A percentile compares a stretch with the other conserved stretches of the same genome.
Conservation (phyloP, 2,329 filamentous ascomycete species). For the Capronia americana region DNA sequence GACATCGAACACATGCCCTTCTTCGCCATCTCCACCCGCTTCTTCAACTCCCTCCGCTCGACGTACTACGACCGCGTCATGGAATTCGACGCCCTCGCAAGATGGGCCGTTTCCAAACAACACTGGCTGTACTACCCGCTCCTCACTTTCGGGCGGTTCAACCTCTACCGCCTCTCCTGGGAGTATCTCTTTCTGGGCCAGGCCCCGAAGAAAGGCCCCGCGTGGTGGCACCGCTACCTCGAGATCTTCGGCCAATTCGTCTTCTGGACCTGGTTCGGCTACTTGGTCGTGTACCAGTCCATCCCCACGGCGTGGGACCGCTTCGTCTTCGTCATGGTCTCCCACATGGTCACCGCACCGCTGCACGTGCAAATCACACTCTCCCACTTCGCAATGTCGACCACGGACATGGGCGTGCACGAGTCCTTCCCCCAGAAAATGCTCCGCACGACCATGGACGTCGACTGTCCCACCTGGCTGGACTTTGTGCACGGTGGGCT, state of each 20-base stretch:
- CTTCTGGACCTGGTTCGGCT: slow-evolving; percentile 89
- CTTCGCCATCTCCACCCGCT: slow-evolving; percentile 83
- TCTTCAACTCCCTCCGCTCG: slow-evolving; percentile 74
- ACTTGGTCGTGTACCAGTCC: slow-evolving; percentile 74
- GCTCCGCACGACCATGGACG: slow-evolving; percentile 91
- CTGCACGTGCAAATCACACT: slow-evolving; percentile 90
- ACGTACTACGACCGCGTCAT: slow-evolving; percentile 85
- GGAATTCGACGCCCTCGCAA: slow-evolving; percentile 76
- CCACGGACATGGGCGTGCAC: slow-evolving; percentile 78
- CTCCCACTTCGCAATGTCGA: slow-evolving; percentile 93
- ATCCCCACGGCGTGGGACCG: slow-evolving; percentile 74
- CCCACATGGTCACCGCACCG: slow-evolving; percentile 79
- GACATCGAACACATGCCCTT: slow-evolving; percentile 93
- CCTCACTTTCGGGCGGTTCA: slow-evolving; percentile 82
- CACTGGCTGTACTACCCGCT: slow-evolving; percentile 83
- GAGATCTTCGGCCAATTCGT: slow-evolving; percentile 76
- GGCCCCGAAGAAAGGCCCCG: slow-evolving; percentile 75
- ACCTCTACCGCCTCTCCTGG: slow-evolving; percentile 83
- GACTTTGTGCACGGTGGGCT: slow-evolving; percentile 89
- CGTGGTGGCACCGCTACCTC: slow-evolving; percentile 83
- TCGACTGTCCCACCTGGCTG: slow-evolving; percentile 85
- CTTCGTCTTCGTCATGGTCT: slow-evolving; percentile 77
- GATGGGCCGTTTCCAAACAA: slow-evolving; percentile 74
- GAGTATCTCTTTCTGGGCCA: slow-evolving; percentile 73
- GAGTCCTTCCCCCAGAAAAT: slow-evolving; percentile 91